Conservation (phyloP, 805 yeast genomes). For the Candida taoyuanica region DNA sequence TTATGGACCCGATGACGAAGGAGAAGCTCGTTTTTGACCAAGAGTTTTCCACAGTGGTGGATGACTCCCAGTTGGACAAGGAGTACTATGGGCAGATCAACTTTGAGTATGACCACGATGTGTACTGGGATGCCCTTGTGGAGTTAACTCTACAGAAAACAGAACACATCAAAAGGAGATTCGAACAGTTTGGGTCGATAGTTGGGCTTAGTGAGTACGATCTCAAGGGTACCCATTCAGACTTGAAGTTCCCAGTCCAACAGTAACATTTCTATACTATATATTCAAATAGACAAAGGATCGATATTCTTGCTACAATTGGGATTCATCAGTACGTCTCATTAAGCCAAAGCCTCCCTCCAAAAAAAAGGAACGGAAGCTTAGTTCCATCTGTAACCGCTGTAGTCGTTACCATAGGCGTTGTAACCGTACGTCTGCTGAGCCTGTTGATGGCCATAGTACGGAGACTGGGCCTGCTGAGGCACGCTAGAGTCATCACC, state of each 20-base stretch:
- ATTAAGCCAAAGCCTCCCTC: no score
- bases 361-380: no score
- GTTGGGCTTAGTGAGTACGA: slow-evolving; percentile 81
- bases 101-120: slow-evolving; percentile 73
- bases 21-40: slow-evolving; percentile 88
- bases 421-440: slow-evolving; percentile 20
- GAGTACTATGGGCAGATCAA: slow-evolving; percentile 81
- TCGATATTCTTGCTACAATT: no score
- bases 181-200: slow-evolving; percentile 57
- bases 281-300: no score
- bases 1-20: slow-evolving; percentile 90
- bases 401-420: slow-evolving; percentile 17
- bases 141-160: slow-evolving; percentile 55
- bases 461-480: no score
- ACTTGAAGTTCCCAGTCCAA: slow-evolving; percentile 8
- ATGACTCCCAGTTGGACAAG: slow-evolving; percentile 69
- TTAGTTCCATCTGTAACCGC: slow-evolving; percentile 14
- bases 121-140: slow-evolving; percentile 70
- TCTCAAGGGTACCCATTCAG: slow-evolving; percentile 44
- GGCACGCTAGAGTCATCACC: no score
- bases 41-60: slow-evolving; percentile 79
- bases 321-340: no score
- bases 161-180: slow-evolving; percentile 57
- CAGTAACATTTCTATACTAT: no score
- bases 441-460: slow-evolving; percentile 24